Conservation (phyloP, 2,329 filamentous ascomycete genomes). For the Diaporthe caulivora region DNA sequence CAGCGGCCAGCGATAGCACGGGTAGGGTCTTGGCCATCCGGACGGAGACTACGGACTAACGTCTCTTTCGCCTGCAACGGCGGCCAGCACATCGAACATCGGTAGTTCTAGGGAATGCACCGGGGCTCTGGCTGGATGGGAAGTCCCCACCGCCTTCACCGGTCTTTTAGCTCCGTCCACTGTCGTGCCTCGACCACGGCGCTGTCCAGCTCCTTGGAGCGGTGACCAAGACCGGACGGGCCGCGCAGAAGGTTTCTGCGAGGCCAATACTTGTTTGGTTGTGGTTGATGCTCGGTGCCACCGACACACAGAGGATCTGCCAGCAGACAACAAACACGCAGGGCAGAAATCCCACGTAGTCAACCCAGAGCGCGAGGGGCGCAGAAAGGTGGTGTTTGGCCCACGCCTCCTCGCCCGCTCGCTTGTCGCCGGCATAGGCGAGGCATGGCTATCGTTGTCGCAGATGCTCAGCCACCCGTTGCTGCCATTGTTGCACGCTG, state of each 20-base stretch:
- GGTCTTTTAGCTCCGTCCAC: constrained; percentile 38
- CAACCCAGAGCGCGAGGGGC: background rate
- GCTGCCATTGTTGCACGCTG: background rate
- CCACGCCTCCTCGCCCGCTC: background rate
- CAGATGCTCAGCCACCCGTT: constrained; percentile 20
- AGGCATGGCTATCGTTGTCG: constrained; percentile 25
- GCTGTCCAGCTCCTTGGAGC: constrained; percentile 16
- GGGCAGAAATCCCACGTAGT: constrained; percentile 23
- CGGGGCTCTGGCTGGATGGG: constrained; percentile 29
- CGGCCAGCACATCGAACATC: constrained; percentile 4
- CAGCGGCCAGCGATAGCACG: constrained; percentile 17
- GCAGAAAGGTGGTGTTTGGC: background rate
- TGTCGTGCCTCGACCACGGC: constrained; percentile 33
- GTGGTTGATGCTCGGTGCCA: constrained; percentile 25
- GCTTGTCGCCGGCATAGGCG: constrained; percentile 26
- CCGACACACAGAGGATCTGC: constrained; percentile 19
- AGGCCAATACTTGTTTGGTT: constrained; percentile 20
- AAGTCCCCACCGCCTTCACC: constrained; percentile 33
- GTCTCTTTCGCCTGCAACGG: constrained; percentile 26
- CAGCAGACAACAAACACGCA: constrained; percentile 14
- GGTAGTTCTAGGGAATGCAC: constrained; percentile 24
- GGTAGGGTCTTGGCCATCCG: constrained; percentile 19
- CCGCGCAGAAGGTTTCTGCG: constrained; percentile 17
- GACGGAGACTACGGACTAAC: constrained; percentile 5
- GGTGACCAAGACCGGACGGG: constrained; percentile 21